These are phyloP conservation scores for Bruguiera hainesii DNA, from an alignment of 441 rosid genomes.

Conservation along the genomic window DNA sequence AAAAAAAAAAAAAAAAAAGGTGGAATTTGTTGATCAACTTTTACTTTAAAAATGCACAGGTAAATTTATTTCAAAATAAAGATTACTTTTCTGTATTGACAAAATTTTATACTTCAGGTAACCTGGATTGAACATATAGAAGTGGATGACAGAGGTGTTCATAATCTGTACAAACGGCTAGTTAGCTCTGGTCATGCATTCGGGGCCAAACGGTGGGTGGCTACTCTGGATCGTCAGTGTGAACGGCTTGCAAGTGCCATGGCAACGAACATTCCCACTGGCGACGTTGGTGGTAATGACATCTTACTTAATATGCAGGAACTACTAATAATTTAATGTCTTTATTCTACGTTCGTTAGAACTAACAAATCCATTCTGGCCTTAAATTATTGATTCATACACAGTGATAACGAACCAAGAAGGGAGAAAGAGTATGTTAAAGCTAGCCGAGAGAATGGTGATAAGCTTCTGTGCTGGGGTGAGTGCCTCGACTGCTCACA, in stretches of 20 bases:
- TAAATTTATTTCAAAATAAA: too few relatives aligned
- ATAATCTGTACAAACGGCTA: slow-evolving; percentile 52
- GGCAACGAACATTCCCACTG: slow-evolving; percentile 47
- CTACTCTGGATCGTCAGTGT: slow-evolving; percentile 67
- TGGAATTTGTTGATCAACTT: not conserved
- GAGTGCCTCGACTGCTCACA: slow-evolving; percentile 60
- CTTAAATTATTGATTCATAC: not conserved
- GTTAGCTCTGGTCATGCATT: slow-evolving; percentile 70
- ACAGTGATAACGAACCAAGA: slow-evolving; percentile 59
- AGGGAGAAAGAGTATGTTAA: slow-evolving; percentile 68
- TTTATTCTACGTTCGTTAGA: too few relatives aligned
- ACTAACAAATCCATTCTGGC: too few relatives aligned
- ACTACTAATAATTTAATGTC: too few relatives aligned
- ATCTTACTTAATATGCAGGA: too few relatives aligned
- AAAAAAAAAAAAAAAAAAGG: too few relatives aligned
- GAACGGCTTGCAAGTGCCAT: slow-evolving; percentile 72
- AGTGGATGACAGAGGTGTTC: slow-evolving; percentile 63
- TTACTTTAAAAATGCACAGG: too few relatives aligned
- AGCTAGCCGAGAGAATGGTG: slow-evolving; percentile 76
- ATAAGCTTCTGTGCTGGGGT: slow-evolving; percentile 75
- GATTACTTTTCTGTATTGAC: not conserved
- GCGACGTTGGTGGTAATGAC: slow-evolving; percentile 51
- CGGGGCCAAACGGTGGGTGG: slow-evolving; percentile 86
- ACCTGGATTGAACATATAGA: slow-evolving; percentile 94
- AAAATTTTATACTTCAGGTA: slow-evolving; percentile 37